Evolutionary conservation across 495 filamentous ascomycete genomes (phyloP), one percentile per base, ranked within the genome.

Genomic region (Apiosordaria backusii): DNA sequence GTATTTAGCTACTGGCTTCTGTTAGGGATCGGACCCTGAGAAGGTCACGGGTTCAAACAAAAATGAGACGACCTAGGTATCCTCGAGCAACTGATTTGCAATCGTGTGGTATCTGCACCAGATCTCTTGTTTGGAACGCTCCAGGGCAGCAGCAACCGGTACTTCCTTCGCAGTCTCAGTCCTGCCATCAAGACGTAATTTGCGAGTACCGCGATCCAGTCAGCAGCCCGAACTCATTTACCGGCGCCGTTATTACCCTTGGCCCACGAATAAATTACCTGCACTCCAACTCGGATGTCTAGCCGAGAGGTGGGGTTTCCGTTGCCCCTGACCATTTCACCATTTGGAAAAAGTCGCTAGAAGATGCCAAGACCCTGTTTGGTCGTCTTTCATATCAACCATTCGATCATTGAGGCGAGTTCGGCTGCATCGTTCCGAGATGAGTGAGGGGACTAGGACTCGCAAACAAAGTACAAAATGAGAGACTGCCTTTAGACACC

Each of bases 301-400:
- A 65, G 27, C 63, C 63, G 63, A 65, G 4, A 57, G 60, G 53
- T 55, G 62, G 53, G 29, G 52, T 45, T 45, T 45, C 9, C 35
- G 9, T 45, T 6, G 13, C 13, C 35, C 35, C 50, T 53, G 25
- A 18, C 29, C 55, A 52, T 60, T 66, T 66, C 58, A 60, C 65
- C 62, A 60, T 66, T 61, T 66, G 65, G 65, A 66, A 61, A 53
- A 66, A 66, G 65, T 45, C 22, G 25, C 10, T 22, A 16, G 35
- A 15, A 13, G 5, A 53, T 18, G 22, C 13, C 35, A 45, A 45
- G 35, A 13, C 35, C 35, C 4, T 45, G 2, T 45, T 45, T 45
- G 35, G 35, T 45, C 23, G 35, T 24, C 19, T 55, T 58, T 57
- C 60, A 65, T 57, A 35, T 26, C 19, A n/a, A 45, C 60, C n/a